Percentiles rank a stretch among this genome's conserved stretches.
Evolutionary conservation across 768 basidiomycete species (phyloP).

Genomic region (Gyrodon lividus): DNA sequence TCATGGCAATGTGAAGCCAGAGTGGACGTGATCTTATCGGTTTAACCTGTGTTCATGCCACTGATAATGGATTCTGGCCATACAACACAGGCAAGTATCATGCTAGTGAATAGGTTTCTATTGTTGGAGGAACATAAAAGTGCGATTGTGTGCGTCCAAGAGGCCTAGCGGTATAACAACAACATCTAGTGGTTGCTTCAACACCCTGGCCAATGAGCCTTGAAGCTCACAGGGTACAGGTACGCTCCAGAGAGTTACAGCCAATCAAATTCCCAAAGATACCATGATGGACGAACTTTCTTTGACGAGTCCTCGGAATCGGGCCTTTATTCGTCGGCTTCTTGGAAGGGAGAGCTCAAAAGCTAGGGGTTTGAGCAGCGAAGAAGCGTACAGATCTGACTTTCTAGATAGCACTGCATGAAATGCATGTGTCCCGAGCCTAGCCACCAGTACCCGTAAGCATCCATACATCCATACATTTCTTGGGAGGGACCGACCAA

Average conservation of each 20-base stretch:
- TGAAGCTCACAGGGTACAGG: background rate
- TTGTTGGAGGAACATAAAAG: background rate
- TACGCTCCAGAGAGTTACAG: too few relatives aligned
- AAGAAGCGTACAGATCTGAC: conserved; percentile 45
- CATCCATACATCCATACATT: background rate
- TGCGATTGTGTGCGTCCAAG: too few relatives aligned
- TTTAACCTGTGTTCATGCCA: too few relatives aligned
- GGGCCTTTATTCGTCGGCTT: conserved; percentile 40
- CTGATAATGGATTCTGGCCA: too few relatives aligned
- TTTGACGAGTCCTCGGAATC: conserved; percentile 47
- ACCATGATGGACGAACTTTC: conserved; percentile 23
- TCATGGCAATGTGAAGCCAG: too few relatives aligned
- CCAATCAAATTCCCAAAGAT: conserved; percentile 20
- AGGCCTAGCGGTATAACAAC: background rate
- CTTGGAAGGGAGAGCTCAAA: conserved; percentile 50
- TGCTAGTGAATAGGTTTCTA: too few relatives aligned
- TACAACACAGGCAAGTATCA: too few relatives aligned
- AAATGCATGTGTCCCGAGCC: conserved; percentile 85
- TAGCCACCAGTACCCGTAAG: conserved; percentile 28
- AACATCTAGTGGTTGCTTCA: too few relatives aligned
- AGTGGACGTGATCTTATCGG: too few relatives aligned
- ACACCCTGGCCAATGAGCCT: background rate
- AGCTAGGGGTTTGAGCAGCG: conserved; percentile 46
- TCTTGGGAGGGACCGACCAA: conserved; percentile 50
- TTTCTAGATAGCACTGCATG: conserved; percentile 57